Evolutionary conservation across 257 asterid species (phyloP).

Genomic region (Buddleja alternifolia): DNA sequence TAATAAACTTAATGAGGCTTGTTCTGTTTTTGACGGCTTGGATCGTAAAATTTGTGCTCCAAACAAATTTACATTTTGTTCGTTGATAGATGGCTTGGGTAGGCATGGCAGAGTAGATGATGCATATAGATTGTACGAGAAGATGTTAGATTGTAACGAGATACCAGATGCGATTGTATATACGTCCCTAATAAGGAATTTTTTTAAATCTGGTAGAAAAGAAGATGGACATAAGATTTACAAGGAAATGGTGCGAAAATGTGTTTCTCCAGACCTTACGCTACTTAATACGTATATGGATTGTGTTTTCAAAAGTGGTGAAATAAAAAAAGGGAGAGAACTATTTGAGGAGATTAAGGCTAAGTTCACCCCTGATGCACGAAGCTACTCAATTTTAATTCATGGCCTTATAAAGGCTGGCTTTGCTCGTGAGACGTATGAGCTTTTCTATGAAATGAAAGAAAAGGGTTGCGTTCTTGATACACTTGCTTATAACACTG

Average conservation of each 20-base stretch:
- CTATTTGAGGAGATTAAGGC: constrained; percentile 76
- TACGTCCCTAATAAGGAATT: constrained; percentile 83
- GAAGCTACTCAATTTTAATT: constrained; percentile 86
- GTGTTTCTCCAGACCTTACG: constrained; percentile 66
- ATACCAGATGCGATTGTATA: constrained; percentile 73
- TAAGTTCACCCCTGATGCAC: constrained; percentile 69
- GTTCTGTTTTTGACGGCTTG: constrained; percentile 66
- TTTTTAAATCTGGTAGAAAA: constrained; percentile 77
- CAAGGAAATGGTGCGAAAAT: constrained; percentile 76
- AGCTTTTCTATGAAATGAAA: constrained; percentile 84
- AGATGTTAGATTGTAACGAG: constrained; percentile 69
- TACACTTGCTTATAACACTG: constrained; percentile 88
- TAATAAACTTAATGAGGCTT: constrained; percentile 79
- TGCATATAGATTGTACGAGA: constrained; percentile 82
- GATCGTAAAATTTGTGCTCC: constrained; percentile 74
- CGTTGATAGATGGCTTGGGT: constrained; percentile 90
- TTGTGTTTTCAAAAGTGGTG: constrained; percentile 85
- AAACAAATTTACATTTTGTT: constrained; percentile 74
- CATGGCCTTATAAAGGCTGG: constrained; percentile 92
- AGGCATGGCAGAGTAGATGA: constrained; percentile 87
- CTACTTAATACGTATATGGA: constrained; percentile 93
- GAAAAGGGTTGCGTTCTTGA: constrained; percentile 85
- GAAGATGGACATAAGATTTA: constrained; percentile 92
- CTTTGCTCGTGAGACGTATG: constrained; percentile 82
- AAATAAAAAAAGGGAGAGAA: constrained; percentile 75